Conservation (phyloP, 345 rosid genomes). For the Gossypium australe region DNA sequence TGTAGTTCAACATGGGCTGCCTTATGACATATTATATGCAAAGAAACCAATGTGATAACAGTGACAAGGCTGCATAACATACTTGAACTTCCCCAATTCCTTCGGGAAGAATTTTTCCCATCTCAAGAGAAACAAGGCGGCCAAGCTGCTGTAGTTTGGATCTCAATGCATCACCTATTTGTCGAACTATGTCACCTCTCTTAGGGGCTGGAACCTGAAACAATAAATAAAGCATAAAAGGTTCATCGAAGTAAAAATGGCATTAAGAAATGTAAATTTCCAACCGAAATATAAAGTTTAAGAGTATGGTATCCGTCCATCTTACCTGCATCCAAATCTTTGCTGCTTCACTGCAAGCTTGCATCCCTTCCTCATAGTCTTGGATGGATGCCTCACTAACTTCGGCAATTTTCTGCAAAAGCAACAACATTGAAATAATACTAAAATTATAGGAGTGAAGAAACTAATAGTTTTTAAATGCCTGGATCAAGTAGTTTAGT, state of each 20-base stretch:
- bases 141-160: constrained; percentile 77
- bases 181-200: constrained; percentile 96
- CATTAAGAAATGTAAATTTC: not conserved
- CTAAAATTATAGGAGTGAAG: not conserved
- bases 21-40: not conserved
- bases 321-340: constrained; percentile 83
- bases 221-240: not conserved
- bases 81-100: constrained; percentile 99
- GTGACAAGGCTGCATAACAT: constrained; percentile 9
- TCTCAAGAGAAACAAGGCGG: constrained; percentile 85
- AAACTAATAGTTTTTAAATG: not conserved
- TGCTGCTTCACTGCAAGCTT: constrained; percentile 81
- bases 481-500: not conserved
- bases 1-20: not conserved
- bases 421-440: not conserved
- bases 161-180: constrained; percentile 89
- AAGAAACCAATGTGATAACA: not conserved
- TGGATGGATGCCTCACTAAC: constrained; percentile 73
- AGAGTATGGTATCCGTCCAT: not conserved
- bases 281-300: not conserved
- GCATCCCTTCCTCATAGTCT: constrained; percentile 78
- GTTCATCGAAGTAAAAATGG: not conserved
- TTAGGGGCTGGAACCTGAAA: constrained; percentile 88
- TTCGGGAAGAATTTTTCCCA: constrained; percentile 96
- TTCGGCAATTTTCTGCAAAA: constrained; percentile 62